These are phyloP conservation scores for Aureobasidium leucospermi DNA, from an alignment of 2,329 filamentous ascomycete genomes.

Conservation along the genomic window DNA sequence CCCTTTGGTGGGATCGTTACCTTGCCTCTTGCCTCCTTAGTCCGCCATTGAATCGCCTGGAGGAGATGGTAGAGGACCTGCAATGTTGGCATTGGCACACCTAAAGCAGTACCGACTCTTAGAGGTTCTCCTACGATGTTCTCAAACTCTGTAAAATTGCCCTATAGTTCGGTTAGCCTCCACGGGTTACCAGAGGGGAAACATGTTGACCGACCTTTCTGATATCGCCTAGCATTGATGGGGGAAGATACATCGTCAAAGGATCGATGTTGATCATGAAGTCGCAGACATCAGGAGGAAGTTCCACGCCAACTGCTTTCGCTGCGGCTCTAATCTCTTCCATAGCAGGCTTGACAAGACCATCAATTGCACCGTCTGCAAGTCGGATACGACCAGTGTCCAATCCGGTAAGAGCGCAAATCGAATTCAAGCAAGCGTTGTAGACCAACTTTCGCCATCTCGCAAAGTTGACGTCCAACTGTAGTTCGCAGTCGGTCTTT, in stretches of 20 bases:
- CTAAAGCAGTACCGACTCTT: constrained; percentile 40
- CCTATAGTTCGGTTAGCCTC: constrained; percentile 20
- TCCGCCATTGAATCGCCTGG: constrained; percentile 39
- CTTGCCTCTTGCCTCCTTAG: constrained; percentile 11
- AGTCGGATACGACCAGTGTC: constrained; percentile 39
- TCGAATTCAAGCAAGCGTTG: constrained; percentile 43
- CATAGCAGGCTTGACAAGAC: constrained; percentile 45
- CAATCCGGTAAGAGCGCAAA: constrained; percentile 43
- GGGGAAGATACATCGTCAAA: constrained; percentile 41
- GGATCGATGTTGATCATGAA: constrained; percentile 44
- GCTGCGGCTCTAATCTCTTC: constrained; percentile 42
- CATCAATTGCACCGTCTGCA: constrained; percentile 31
- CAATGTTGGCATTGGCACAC: constrained; percentile 45
- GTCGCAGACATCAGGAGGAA: constrained; percentile 39
- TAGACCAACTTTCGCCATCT: constrained; percentile 45
- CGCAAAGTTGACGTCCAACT: constrained; percentile 31
- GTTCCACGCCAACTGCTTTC: constrained; percentile 30
- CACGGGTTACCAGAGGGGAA: neutral
- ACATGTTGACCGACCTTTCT: constrained; percentile 28
- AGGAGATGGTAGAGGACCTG: constrained; percentile 42
- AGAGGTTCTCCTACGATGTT: constrained; percentile 52
- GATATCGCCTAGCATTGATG: constrained; percentile 50
- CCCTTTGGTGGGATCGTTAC: constrained; percentile 13
- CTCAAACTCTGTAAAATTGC: constrained; percentile 51
- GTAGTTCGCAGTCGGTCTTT: constrained; percentile 35